Percentiles rank a stretch among this genome's conserved stretches.
phyloP scores from a whole-genome alignment of 225 moss, liverwort and hornwort species.

The Pseudisothecium myosuroides region DNA sequence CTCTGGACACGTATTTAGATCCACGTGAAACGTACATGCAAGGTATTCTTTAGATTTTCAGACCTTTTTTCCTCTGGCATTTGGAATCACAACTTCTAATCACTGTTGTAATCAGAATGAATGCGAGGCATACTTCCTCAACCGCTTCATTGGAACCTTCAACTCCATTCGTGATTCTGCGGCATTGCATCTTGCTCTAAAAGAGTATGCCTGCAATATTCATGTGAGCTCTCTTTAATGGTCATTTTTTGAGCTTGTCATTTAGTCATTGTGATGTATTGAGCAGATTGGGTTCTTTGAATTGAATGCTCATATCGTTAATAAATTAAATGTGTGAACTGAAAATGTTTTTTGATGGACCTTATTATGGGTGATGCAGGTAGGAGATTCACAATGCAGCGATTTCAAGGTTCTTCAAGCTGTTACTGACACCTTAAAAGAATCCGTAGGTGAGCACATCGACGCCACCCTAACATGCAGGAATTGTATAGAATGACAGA shows the following conservation, averaged over 20 bases:
- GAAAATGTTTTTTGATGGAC: background rate
- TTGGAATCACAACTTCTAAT: background rate
- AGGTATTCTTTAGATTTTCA: background rate
- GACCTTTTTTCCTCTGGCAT: background rate
- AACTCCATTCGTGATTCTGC: constrained; percentile 77
- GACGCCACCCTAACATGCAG: background rate
- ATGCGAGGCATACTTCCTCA: constrained; percentile 82
- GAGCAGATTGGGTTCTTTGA: background rate
- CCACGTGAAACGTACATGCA: background rate
- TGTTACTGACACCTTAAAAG: constrained; percentile 79
- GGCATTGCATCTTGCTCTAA: constrained; percentile 73
- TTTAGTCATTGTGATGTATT: background rate
- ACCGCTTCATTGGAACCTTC: constrained; percentile 88
- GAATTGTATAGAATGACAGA: background rate
- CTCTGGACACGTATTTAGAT: background rate
- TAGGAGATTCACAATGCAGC: constrained; percentile 91
- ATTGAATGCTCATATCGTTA: background rate
- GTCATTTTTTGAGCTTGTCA: background rate
- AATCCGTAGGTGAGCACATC: constrained; percentile 57
- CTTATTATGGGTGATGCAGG: constrained; percentile 29
- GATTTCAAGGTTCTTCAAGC: constrained; percentile 89
- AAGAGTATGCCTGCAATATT: constrained; percentile 96
- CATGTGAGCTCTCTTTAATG: constrained; percentile 38
- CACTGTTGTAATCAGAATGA: constrained; percentile 48
- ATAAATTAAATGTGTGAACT: background rate